Conservation (phyloP, 1,139 yeast species). For the Barnettozyma hawaiiensis region DNA sequence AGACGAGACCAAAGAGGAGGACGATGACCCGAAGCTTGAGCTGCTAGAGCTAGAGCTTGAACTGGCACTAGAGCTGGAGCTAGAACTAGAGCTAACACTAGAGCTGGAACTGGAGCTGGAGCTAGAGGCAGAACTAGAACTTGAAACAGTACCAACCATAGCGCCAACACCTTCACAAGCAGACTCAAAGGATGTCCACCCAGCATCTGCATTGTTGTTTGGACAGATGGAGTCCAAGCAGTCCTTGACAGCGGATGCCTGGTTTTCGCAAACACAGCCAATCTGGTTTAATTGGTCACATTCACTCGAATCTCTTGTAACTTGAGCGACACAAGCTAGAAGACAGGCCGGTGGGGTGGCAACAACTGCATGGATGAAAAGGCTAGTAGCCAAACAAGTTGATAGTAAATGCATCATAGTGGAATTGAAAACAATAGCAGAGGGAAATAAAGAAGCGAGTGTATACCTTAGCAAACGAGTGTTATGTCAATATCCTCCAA, state of each 20-base stretch:
- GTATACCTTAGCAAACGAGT: not conserved
- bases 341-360: conserved; percentile 90
- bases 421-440: not conserved
- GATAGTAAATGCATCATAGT: not conserved
- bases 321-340: conserved; percentile 78
- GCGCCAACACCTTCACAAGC: conserved; percentile 44
- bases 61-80: conserved; percentile 2
- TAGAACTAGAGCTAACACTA: conserved; percentile 25
- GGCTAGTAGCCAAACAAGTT: conserved; percentile 3
- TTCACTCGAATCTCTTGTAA: conserved; percentile 44
- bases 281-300: conserved; percentile 58
- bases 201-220: conserved; percentile 47
- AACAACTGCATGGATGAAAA: conserved; percentile 33
- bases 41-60: not conserved
- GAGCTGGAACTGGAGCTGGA: conserved; percentile 17
- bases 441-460: not conserved
- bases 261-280: conserved; percentile 55
- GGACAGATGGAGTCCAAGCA: conserved; percentile 69
- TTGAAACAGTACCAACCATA: conserved; percentile 28
- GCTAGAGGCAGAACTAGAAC: conserved; percentile 18
- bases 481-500: not conserved
- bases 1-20: not conserved
- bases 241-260: conserved; percentile 42
- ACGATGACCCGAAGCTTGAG: not conserved
- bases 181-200: conserved; percentile 48